Percentiles rank a stretch among this genome's conserved stretches.
Evolutionary conservation across 2,329 filamentous ascomycete species (phyloP).

Genomic region (Alternaria sp.): DNA sequence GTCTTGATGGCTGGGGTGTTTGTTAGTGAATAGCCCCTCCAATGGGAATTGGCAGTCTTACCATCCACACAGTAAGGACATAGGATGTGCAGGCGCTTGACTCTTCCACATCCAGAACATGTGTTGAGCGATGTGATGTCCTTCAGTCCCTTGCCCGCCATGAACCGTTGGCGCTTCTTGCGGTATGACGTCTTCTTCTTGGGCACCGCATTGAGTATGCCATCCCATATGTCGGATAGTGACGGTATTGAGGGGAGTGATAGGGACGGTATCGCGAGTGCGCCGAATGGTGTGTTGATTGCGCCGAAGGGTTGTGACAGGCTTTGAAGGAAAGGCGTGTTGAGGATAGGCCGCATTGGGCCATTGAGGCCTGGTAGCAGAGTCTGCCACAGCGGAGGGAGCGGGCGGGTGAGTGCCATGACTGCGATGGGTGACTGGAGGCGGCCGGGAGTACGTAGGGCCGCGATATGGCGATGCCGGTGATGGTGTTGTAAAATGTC

Average conservation of each 20-base stretch:
- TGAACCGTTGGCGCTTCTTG: constrained; percentile 90
- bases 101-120: constrained; percentile 85
- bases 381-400: constrained; percentile 53
- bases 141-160: constrained; percentile 94
- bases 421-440: no score
- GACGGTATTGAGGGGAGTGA: constrained; percentile 48
- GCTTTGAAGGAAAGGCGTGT: constrained; percentile 52
- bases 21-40: constrained; percentile 8
- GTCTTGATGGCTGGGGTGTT: constrained; percentile 39
- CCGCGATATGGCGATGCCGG: constrained; percentile 9
- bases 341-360: constrained; percentile 47
- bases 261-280: constrained; percentile 59
- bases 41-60: constrained; percentile 54
- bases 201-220: constrained; percentile 86
- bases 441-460: constrained; percentile 9
- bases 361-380: constrained; percentile 61
- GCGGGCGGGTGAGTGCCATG: constrained; percentile 51
- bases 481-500: constrained; percentile 39
- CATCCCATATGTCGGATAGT: constrained; percentile 89
- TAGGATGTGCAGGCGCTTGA: constrained; percentile 86
- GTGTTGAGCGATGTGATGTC: constrained; percentile 87
- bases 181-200: constrained; percentile 99
- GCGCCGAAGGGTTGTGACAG: constrained; percentile 59
- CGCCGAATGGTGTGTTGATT: constrained; percentile 66
- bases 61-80: constrained; percentile 87